Conservation (phyloP, 2,329 filamentous ascomycete genomes). For the Neofusicoccum sp. region DNA sequence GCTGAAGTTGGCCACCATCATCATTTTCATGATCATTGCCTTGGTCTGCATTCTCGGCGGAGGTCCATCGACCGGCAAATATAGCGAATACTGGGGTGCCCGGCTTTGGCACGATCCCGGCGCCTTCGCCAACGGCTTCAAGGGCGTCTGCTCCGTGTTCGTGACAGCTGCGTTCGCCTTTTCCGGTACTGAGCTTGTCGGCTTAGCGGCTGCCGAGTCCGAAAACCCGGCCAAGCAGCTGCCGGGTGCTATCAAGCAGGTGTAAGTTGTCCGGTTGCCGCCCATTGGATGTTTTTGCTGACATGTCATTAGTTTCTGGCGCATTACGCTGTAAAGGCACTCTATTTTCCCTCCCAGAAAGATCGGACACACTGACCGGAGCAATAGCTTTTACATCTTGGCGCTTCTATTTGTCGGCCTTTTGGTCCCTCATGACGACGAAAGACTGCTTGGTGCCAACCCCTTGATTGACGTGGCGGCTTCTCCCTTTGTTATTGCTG, state of each 20-base stretch:
- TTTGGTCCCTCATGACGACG: slow-evolving; percentile 71
- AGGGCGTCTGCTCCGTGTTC: slow-evolving; percentile 75
- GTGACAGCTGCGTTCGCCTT: slow-evolving; percentile 75
- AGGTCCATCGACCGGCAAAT: slow-evolving; percentile 45
- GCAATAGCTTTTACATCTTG: slow-evolving; percentile 70
- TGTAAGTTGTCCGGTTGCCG: too few relatives aligned
- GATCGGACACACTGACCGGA: background rate
- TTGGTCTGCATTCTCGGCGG: slow-evolving; percentile 84
- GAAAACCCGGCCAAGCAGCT: slow-evolving; percentile 79
- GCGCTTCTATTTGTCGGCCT: slow-evolving; percentile 78
- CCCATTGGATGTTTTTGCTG: too few relatives aligned
- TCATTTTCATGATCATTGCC: slow-evolving; percentile 85
- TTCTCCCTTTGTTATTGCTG: slow-evolving; percentile 92
- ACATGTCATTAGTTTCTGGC: too few relatives aligned
- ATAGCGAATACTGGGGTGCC: slow-evolving; percentile 67
- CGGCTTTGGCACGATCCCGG: slow-evolving; percentile 75
- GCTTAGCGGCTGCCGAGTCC: slow-evolving; percentile 75
- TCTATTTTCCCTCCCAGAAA: too few relatives aligned
- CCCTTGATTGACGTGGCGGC: slow-evolving; percentile 67
- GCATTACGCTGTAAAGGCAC: slow-evolving; percentile 58
- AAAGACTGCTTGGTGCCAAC: slow-evolving; percentile 58
- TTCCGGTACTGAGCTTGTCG: slow-evolving; percentile 73
- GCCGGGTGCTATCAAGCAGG: slow-evolving; percentile 87
- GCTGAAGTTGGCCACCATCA: slow-evolving; percentile 80
- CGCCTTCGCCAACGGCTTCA: slow-evolving; percentile 81